phyloP scores from a whole-genome alignment of 805 yeast species.

The Kuraishia molischiana region DNA sequence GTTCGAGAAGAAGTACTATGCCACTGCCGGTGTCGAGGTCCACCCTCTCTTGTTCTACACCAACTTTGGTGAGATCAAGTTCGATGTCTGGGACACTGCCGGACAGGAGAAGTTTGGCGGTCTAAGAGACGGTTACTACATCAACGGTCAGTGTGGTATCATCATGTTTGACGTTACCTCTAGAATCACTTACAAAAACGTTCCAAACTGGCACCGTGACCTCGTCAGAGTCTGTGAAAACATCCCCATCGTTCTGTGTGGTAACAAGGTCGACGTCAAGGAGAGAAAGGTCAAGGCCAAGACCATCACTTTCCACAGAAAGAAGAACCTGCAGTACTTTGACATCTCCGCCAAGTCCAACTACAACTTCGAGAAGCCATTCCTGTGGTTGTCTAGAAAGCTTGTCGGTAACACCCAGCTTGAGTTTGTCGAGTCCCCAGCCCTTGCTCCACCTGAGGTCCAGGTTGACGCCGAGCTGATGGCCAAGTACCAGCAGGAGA shows the following conservation, averaged over 20 bases:
- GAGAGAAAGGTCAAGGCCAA: conserved; percentile 99
- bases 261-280: conserved; percentile 99
- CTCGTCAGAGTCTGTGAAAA: conserved; percentile 99
- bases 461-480: conserved; percentile 92
- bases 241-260: conserved; percentile 97
- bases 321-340: conserved; percentile 98
- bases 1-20: conserved; percentile 97
- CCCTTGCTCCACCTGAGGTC: conserved; percentile 99
- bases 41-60: conserved; percentile 98
- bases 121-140: conserved; percentile 98
- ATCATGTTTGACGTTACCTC: conserved; percentile 99
- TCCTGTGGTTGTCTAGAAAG: conserved; percentile 99
- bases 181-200: conserved; percentile 98
- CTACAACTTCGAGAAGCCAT: conserved; percentile 99
- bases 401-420: conserved; percentile 96
- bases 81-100: conserved; percentile 99
- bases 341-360: conserved; percentile 99
- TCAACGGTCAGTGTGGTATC: conserved; percentile 99
- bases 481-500: conserved; percentile 98
- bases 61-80: conserved; percentile 96
- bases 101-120: conserved; percentile 99
- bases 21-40: conserved; percentile 99
- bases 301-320: conserved; percentile 99
- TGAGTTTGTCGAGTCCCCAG: conserved; percentile 98
- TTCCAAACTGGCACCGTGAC: conserved; percentile 99